These are phyloP conservation scores for Globisporangium megalacanthum DNA, from an alignment of 352 stramenopile genomes.

Conservation along the genomic window DNA sequence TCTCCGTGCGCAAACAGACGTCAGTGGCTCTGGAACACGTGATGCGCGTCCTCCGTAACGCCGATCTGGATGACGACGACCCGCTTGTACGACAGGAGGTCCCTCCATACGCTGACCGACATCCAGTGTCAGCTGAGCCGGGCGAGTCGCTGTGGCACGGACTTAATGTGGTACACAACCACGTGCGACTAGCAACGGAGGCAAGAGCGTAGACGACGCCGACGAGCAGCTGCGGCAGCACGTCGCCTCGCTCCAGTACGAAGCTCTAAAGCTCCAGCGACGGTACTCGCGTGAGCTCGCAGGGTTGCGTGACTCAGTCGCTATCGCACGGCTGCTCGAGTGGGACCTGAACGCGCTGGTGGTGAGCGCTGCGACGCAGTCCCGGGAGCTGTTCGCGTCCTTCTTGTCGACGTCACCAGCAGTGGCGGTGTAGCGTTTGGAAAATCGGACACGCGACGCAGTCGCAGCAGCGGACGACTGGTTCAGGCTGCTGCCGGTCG, in stretches of 20 bases:
- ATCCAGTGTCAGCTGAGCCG: no score
- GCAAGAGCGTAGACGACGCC: background rate
- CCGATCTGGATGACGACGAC: no score
- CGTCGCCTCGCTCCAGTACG: background rate
- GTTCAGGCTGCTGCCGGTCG: background rate
- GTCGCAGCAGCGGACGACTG: background rate
- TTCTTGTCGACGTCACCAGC: background rate
- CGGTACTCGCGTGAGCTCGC: background rate
- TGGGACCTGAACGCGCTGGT: constrained; percentile 2
- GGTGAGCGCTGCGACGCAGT: background rate
- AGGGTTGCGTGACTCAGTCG: background rate
- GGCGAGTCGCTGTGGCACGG: background rate
- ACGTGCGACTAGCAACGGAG: background rate
- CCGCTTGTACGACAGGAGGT: no score
- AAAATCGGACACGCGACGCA: no score
- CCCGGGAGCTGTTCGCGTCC: background rate
- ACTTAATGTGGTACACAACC: no score
- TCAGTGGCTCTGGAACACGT: no score
- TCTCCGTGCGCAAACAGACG: no score
- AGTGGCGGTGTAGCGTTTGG: background rate
- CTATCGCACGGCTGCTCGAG: background rate
- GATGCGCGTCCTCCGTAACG: no score
- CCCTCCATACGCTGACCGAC: no score
- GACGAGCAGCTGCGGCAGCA: background rate
- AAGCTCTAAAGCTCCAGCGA: background rate